Evolutionary conservation across 2,329 filamentous ascomycete species (phyloP).

Genomic region (Verticillium isaacii): DNA sequence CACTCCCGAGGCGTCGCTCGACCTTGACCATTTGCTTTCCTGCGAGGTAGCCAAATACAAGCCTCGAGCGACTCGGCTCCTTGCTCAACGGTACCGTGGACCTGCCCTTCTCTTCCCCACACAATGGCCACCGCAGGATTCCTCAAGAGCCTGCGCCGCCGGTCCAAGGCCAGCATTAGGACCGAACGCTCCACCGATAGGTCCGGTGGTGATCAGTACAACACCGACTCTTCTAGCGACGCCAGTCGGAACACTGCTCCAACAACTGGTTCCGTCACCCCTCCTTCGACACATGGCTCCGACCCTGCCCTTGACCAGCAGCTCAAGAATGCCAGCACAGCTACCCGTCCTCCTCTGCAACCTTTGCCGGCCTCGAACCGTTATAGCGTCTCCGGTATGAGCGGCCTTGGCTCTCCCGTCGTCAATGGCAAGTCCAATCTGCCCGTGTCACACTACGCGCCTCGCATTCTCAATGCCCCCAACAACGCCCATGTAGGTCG

Average conservation of each 20-base stretch:
- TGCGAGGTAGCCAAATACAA: background rate
- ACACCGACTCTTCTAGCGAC: conserved; percentile 53
- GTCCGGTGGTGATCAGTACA: conserved; percentile 1
- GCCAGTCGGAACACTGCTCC: conserved; percentile 56
- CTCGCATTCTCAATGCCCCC: conserved; percentile 70
- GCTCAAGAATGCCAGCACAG: conserved; percentile 37
- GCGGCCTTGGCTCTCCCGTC: conserved; percentile 53
- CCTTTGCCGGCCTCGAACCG: conserved; percentile 44
- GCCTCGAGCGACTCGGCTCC: background rate
- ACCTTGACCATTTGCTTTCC: background rate
- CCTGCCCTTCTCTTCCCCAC: background rate
- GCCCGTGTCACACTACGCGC: conserved; percentile 74
- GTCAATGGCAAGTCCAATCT: conserved; percentile 49
- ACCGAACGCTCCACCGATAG: conserved; percentile 50
- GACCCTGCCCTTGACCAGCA: conserved; percentile 62
- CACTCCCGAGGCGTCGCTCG: background rate
- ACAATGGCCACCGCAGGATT: conserved; percentile 49
- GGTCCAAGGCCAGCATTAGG: conserved; percentile 70
- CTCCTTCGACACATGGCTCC: conserved; percentile 67
- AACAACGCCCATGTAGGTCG: conserved; percentile 77
- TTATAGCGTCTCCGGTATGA: conserved; percentile 60
- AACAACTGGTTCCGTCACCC: conserved; percentile 67
- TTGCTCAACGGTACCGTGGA: background rate
- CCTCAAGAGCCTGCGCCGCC: conserved; percentile 70
- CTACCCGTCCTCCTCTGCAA: conserved; percentile 31